Conservation (phyloP, 495 filamentous ascomycete genomes). For the Aspergillus sclerotioniger region DNA sequence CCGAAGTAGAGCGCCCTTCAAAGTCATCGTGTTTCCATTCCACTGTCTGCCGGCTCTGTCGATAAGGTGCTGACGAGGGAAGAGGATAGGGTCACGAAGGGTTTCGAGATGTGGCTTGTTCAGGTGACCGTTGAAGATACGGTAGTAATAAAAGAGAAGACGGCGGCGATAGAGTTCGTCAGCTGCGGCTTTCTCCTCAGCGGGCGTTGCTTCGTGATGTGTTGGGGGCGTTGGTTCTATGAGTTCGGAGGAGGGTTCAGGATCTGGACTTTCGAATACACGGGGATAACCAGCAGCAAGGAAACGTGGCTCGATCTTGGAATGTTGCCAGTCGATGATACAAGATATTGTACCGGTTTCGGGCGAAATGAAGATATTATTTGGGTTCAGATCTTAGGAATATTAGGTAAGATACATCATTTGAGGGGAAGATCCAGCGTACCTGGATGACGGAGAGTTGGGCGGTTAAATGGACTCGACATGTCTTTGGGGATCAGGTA, state of each 20-base stretch:
- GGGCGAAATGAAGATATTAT: slow-evolving; percentile 26
- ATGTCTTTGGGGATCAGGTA: slow-evolving; percentile 17
- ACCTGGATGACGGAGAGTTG: slow-evolving; percentile 20
- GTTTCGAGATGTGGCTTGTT: slow-evolving; percentile 13
- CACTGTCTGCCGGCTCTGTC: slow-evolving; percentile 15
- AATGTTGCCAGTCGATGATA: slow-evolving; percentile 33
- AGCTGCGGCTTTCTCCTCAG: slow-evolving; percentile 18
- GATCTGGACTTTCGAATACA: slow-evolving; percentile 25
- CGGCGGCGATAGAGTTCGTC: slow-evolving; percentile 24
- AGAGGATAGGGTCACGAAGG: slow-evolving; percentile 11
- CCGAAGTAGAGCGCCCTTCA: slow-evolving; percentile 15
- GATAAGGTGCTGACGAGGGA: slow-evolving; percentile 12
- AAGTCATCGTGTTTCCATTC: slow-evolving; percentile 11
- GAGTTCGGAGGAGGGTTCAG: slow-evolving; percentile 12
- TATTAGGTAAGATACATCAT: background rate
- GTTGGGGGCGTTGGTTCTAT: slow-evolving; percentile 18
- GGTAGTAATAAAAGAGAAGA: slow-evolving; percentile 25
- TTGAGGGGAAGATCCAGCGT: background rate
- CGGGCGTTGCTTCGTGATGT: slow-evolving; percentile 9
- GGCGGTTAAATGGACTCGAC: background rate
- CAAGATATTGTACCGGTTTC: slow-evolving; percentile 22
- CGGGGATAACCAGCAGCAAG: slow-evolving; percentile 23
- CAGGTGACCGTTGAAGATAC: slow-evolving; percentile 14
- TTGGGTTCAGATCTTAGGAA: slow-evolving; percentile 20
- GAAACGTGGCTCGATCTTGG: slow-evolving; percentile 19